Conservation (phyloP, 129 eudicot genomes). For the Deinandra increscens region DNA sequence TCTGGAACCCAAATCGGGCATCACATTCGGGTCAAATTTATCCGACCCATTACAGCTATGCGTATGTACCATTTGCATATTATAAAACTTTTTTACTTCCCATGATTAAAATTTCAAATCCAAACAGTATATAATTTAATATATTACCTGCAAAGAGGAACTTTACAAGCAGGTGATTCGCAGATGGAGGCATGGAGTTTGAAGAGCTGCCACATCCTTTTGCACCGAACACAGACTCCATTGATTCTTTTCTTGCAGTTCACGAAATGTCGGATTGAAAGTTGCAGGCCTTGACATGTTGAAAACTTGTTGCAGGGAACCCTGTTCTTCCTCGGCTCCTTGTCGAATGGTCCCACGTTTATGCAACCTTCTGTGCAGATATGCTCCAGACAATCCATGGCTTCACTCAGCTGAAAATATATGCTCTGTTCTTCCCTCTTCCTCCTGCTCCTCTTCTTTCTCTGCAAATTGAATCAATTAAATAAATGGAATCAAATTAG, state of each 20-base stretch:
- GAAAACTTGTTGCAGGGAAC: conserved; percentile 70
- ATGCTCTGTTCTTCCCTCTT: conserved; percentile 58
- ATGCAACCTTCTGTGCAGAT: conserved; percentile 93
- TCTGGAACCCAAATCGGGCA: neutral
- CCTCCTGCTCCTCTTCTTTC: conserved; percentile 60
- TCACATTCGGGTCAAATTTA: neutral
- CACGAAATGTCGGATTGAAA: conserved; percentile 65
- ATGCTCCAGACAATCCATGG: conserved; percentile 90
- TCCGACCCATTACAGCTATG: neutral
- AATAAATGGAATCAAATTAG: neutral
- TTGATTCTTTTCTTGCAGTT: conserved; percentile 66
- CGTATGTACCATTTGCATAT: neutral
- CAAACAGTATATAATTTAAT: neutral
- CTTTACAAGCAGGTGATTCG: conserved; percentile 70
- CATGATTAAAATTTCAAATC: too few species aligned
- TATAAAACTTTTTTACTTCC: too few species aligned
- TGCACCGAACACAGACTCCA: conserved; percentile 73
- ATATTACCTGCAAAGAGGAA: conserved; percentile 98
- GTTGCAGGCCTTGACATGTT: conserved; percentile 75
- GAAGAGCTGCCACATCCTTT: conserved; percentile 88
- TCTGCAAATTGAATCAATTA: conserved; percentile 38
- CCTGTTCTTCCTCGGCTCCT: conserved; percentile 48
- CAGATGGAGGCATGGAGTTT: conserved; percentile 78
- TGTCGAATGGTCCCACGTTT: conserved; percentile 67
- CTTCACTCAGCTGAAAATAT: conserved; percentile 78